Conservation (phyloP, 306 rosid species). For the Crataegus laevigata region DNA sequence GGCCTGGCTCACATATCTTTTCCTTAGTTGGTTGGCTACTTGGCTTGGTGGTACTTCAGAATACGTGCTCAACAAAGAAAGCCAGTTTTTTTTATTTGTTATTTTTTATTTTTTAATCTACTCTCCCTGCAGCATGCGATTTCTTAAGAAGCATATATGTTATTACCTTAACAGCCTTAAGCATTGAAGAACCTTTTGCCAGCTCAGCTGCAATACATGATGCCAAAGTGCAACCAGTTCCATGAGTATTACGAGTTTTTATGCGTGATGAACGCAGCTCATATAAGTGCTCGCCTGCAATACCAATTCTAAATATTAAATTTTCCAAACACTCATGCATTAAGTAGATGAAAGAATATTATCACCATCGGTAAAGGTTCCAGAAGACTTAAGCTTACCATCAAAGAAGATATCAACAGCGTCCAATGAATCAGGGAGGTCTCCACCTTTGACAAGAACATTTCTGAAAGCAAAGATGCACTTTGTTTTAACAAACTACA, state of each 20-base stretch:
- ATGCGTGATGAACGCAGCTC: conserved; percentile 59
- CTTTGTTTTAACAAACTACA: neutral
- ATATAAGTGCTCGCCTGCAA: conserved; percentile 61
- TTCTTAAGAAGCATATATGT: neutral
- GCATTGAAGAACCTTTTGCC: conserved; percentile 85
- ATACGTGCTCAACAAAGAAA: neutral
- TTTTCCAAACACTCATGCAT: conserved; percentile 2
- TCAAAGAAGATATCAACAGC: conserved; percentile 79
- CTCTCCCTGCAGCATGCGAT: neutral
- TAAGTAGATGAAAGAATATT: neutral
- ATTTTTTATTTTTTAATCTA: neutral
- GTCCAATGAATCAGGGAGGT: conserved; percentile 75
- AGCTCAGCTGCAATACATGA: conserved; percentile 93
- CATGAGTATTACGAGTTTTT: conserved; percentile 74
- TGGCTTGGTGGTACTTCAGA: too few relatives aligned
- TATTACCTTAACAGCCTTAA: conserved; percentile 63
- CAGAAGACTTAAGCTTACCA: conserved; percentile 38
- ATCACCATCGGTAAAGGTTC: neutral
- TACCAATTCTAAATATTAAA: conserved; percentile 22
- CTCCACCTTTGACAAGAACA: conserved; percentile 95
- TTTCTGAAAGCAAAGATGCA: conserved; percentile 42
- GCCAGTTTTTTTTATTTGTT: neutral
- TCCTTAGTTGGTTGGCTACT: too few relatives aligned
- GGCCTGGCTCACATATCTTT: too few relatives aligned
- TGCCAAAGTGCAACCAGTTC: conserved; percentile 94